Evolutionary conservation across 2,329 filamentous ascomycete species (phyloP).

Genomic region (Colletotrichum lindemuthianum): DNA sequence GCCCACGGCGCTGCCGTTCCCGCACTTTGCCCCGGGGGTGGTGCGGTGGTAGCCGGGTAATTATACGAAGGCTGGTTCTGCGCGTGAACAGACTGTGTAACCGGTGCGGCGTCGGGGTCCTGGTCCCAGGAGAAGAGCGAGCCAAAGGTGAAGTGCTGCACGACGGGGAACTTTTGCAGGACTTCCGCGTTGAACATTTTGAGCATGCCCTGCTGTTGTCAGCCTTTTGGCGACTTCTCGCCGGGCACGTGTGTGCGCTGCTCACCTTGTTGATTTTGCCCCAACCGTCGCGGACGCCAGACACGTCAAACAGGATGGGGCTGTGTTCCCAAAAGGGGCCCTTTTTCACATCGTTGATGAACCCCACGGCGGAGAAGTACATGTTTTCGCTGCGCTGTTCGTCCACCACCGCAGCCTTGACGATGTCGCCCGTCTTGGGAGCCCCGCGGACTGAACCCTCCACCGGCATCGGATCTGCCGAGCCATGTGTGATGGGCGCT

Average conservation of each 20-base stretch:
- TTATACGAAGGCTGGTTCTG: conserved; percentile 59
- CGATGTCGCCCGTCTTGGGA: conserved; percentile 77
- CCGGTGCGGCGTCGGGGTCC: conserved; percentile 68
- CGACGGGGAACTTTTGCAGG: conserved; percentile 93
- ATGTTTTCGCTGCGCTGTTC: conserved; percentile 75
- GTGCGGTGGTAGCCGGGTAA: conserved; percentile 39
- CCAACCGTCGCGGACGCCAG: conserved; percentile 92
- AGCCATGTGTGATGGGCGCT: conserved; percentile 72
- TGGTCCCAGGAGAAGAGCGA: conserved; percentile 81
- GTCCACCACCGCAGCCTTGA: conserved; percentile 71
- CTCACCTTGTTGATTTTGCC: conserved; percentile 92
- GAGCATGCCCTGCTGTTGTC: conserved; percentile 80
- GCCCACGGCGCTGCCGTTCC: conserved; percentile 59
- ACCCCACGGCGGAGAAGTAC: conserved; percentile 95
- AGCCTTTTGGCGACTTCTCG: neutral
- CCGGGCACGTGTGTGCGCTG: neutral
- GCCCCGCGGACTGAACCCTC: conserved; percentile 81
- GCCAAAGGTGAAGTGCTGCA: conserved; percentile 94
- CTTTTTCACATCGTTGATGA: conserved; percentile 96
- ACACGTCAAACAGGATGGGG: conserved; percentile 90
- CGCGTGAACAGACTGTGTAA: conserved; percentile 65
- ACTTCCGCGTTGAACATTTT: conserved; percentile 99
- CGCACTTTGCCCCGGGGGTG: conserved; percentile 38
- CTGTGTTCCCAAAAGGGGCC: conserved; percentile 98
- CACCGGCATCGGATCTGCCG: conserved; percentile 71